phyloP scores from a whole-genome alignment of 192 early-diverging fungal genomes.

The Pecoramyces ruminantium region DNA sequence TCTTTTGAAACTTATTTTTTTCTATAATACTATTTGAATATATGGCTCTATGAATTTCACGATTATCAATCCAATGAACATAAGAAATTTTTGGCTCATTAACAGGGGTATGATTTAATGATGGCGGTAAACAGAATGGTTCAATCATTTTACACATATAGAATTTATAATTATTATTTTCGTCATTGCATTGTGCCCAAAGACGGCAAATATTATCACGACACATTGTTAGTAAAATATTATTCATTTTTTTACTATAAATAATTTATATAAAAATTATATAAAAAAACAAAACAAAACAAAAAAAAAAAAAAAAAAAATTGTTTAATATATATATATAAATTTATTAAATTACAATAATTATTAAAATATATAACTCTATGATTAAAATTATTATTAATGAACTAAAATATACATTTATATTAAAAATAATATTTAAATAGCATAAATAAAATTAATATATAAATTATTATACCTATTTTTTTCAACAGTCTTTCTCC shows the following conservation, averaged over 20 bases:
- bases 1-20: not conserved
- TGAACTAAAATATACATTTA: no score
- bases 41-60: constrained; percentile 23
- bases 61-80: constrained; percentile 37
- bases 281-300: no score
- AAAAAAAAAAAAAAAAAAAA: no score
- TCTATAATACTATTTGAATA: constrained; percentile 5
- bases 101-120: constrained; percentile 4
- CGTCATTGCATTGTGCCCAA: constrained; percentile 36
- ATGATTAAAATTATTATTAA: no score
- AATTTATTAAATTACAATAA: no score
- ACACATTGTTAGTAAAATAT: constrained; percentile 46
- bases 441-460: no score
- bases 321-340: no score
- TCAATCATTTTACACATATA: constrained; percentile 53
- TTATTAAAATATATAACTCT: no score
- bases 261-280: no score
- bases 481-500: not conserved
- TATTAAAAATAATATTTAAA: no score
- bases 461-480: not conserved
- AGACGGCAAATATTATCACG: constrained; percentile 51
- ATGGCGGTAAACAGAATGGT: constrained; percentile 36
- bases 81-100: constrained; percentile 17
- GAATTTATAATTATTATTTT: constrained; percentile 27
- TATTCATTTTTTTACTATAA: not conserved